phyloP scores from a whole-genome alignment of 1,284 basidiomycete genomes.

The Apiotrichum siamense region DNA sequence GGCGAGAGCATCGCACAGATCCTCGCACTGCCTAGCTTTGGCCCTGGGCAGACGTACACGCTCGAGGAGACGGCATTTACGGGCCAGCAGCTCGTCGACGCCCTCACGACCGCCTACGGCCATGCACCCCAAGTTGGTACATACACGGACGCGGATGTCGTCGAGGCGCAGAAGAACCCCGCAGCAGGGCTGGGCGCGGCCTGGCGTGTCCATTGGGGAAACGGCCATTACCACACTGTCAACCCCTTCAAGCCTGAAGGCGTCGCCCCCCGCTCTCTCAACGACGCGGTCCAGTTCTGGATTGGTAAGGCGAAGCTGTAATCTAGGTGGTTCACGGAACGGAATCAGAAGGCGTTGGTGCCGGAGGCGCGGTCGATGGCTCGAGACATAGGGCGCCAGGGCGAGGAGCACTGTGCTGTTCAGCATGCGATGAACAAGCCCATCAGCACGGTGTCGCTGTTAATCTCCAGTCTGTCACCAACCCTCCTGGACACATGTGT shows the following conservation, averaged over 20 bases:
- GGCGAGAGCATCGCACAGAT: constrained; percentile 8
- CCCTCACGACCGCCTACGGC: constrained; percentile 4
- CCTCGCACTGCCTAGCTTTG: neutral
- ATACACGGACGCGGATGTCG: neutral
- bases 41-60: constrained; percentile 2
- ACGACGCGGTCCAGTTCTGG: constrained; percentile 6
- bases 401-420: too few species aligned
- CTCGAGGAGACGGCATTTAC: constrained; percentile 7
- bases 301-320: too few species aligned
- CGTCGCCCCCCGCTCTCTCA: neutral
- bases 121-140: neutral
- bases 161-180: neutral
- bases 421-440: too few species aligned
- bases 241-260: constrained; percentile 5
- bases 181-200: constrained; percentile 2
- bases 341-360: too few species aligned
- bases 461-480: too few species aligned
- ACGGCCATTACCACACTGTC: neutral
- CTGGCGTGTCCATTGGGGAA: constrained; percentile 12
- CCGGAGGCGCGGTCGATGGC: too few species aligned
- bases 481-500: too few species aligned
- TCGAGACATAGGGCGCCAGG: too few species aligned
- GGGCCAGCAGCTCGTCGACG: constrained; percentile 4
- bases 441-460: too few species aligned
- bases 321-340: too few species aligned